These are phyloP conservation scores for Orbilia brochopaga DNA, from an alignment of 2,329 filamentous ascomycete genomes.

Conservation along the genomic window DNA sequence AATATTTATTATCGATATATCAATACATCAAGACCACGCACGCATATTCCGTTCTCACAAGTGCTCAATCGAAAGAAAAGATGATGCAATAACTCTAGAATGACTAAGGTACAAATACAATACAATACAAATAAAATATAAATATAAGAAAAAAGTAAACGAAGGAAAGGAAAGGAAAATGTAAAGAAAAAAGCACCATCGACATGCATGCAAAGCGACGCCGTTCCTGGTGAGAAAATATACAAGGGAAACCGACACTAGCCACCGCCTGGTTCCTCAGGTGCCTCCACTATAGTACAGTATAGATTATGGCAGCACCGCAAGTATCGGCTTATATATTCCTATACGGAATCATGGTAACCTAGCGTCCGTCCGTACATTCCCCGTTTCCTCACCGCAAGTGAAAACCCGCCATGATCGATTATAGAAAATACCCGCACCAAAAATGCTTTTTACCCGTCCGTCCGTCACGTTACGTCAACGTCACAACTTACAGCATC, in stretches of 20 bases:
- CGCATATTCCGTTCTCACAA: too few species aligned
- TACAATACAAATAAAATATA: conserved; percentile 11
- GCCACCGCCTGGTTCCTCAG: background rate
- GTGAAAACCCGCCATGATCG: too few species aligned
- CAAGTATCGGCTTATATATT: too few species aligned
- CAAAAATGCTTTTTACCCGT: conserved; percentile 7
- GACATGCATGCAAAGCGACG: conserved; percentile 25
- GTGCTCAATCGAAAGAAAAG: too few species aligned
- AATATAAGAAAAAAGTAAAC: conserved; percentile 16
- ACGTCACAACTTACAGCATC: conserved; percentile 60
- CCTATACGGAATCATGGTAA: too few species aligned
- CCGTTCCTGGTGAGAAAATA: conserved; percentile 35
- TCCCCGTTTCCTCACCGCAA: too few species aligned
- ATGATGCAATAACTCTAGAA: conserved; percentile 21
- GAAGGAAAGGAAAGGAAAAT: conserved; percentile 15
- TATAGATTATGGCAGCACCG: too few species aligned
- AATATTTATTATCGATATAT: too few species aligned
- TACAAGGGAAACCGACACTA: conserved; percentile 16
- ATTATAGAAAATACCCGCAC: conserved; percentile 2
- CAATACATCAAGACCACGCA: too few species aligned
- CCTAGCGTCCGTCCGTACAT: too few species aligned
- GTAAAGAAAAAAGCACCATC: conserved; percentile 7
- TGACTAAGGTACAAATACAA: conserved; percentile 8
- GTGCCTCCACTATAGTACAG: too few species aligned
- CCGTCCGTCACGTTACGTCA: conserved; percentile 3